These are phyloP conservation scores for Epichloe coenophiala DNA, from an alignment of 2,329 filamentous ascomycete species.

Conservation along the genomic window DNA sequence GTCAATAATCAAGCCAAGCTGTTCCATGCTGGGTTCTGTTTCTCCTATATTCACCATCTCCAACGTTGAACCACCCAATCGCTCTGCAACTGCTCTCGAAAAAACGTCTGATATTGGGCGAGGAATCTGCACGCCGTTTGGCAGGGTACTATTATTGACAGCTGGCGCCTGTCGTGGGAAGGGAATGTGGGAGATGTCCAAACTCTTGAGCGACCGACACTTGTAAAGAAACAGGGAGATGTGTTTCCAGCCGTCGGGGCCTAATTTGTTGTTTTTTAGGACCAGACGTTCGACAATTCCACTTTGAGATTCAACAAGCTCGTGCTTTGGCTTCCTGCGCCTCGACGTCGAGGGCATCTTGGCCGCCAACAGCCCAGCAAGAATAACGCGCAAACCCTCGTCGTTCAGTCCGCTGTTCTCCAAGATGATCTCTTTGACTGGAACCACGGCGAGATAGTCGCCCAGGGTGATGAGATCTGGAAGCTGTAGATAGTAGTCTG, in stretches of 20 bases:
- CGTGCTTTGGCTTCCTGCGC: slow-evolving; percentile 32
- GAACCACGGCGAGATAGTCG: slow-evolving; percentile 88
- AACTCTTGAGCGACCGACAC: slow-evolving; percentile 69
- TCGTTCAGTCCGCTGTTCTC: slow-evolving; percentile 82
- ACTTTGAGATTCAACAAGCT: slow-evolving; percentile 33
- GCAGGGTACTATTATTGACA: slow-evolving; percentile 16
- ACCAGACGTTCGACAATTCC: slow-evolving; percentile 79
- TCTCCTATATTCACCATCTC: slow-evolving; percentile 76
- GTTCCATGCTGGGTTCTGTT: slow-evolving; percentile 56
- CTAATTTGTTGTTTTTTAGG: slow-evolving; percentile 89
- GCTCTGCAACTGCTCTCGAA: slow-evolving; percentile 60
- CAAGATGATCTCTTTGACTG: slow-evolving; percentile 71
- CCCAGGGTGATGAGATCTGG: slow-evolving; percentile 77
- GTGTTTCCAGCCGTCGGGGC: slow-evolving; percentile 79
- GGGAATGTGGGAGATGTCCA: slow-evolving; percentile 75
- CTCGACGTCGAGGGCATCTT: slow-evolving; percentile 47
- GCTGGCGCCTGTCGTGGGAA: slow-evolving; percentile 43
- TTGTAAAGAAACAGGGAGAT: slow-evolving; percentile 83
- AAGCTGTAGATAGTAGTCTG: slow-evolving; percentile 69
- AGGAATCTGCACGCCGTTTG: slow-evolving; percentile 21
- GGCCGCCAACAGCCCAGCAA: slow-evolving; percentile 73
- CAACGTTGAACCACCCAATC: slow-evolving; percentile 60
- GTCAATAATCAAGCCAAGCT: slow-evolving; percentile 66
- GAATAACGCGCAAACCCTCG: slow-evolving; percentile 71
- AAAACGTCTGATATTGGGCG: slow-evolving; percentile 38